A percentile compares a stretch with the other conserved stretches of the same genome.
Evolutionary conservation across 176 grass and related monocot genomes (phyloP).

Genomic region (Aegilops longissima): DNA sequence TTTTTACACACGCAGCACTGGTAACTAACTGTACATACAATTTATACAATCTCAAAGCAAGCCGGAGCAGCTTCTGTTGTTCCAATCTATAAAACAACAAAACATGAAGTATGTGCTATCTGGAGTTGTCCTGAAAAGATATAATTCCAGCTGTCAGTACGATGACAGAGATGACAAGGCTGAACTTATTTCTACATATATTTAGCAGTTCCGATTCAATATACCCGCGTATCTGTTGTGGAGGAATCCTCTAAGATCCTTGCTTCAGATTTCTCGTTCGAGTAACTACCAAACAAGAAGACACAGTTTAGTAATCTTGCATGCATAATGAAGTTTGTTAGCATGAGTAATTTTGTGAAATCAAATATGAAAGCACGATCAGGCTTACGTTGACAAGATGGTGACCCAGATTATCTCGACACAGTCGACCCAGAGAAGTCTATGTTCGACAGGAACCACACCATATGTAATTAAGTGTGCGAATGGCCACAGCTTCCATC

Average conservation of each 20-base stretch:
- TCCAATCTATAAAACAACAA: neutral
- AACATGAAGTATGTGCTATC: neutral
- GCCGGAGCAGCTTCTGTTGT: neutral
- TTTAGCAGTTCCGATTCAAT: neutral
- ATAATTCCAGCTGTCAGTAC: slow-evolving; percentile 5
- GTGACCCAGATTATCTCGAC: slow-evolving; percentile 95
- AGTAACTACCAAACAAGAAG: slow-evolving; percentile 53
- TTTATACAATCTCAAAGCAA: slow-evolving; percentile 11
- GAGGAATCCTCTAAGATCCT: slow-evolving; percentile 52
- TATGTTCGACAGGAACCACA: slow-evolving; percentile 82
- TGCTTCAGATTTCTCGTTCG: slow-evolving; percentile 96
- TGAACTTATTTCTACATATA: neutral
- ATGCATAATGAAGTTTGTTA: neutral
- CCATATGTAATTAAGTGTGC: slow-evolving; percentile 88
- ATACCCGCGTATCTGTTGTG: slow-evolving; percentile 21
- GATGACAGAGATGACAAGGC: neutral
- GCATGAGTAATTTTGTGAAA: neutral
- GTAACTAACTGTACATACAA: slow-evolving; percentile 26
- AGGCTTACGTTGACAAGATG: slow-evolving; percentile 83
- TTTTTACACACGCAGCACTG: slow-evolving; percentile 18
- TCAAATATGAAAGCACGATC: neutral
- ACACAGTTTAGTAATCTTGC: neutral
- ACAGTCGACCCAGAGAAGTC: slow-evolving; percentile 95
- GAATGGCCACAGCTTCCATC: slow-evolving; percentile 97
- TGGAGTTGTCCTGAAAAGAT: slow-evolving; percentile 12